Percentiles rank a stretch among this genome's conserved stretches.
These are phyloP conservation scores for Xerocomellus amylosporus DNA, from an alignment of 768 basidiomycete genomes.

Conservation along the genomic window DNA sequence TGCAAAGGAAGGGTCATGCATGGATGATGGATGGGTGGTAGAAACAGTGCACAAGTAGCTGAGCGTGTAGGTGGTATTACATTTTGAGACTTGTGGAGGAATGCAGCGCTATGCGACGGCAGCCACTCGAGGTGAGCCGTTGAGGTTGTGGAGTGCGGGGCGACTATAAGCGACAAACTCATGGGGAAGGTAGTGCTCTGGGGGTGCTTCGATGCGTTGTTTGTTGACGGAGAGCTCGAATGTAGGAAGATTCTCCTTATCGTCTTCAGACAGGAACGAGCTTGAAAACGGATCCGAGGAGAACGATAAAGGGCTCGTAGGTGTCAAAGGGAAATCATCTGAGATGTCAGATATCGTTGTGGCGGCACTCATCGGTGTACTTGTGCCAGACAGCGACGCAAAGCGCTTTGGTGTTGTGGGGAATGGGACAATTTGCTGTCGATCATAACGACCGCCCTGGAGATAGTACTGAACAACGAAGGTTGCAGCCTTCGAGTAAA, in stretches of 20 bases:
- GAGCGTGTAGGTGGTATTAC: conserved; percentile 65
- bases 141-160: conserved; percentile 74
- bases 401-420: conserved; percentile 60
- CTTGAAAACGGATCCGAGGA: conserved; percentile 50
- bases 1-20: conserved; percentile 62
- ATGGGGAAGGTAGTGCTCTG: conserved; percentile 77
- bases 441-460: conserved; percentile 73
- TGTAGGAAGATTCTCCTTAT: conserved; percentile 78
- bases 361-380: conserved; percentile 73
- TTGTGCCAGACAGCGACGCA: conserved; percentile 45
- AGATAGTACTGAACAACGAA: conserved; percentile 94
- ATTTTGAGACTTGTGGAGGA: conserved; percentile 64
- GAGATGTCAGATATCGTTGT: conserved; percentile 73
- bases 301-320: conserved; percentile 60
- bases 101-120: conserved; percentile 56
- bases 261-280: conserved; percentile 58
- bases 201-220: conserved; percentile 60
- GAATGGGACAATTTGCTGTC: conserved; percentile 44
- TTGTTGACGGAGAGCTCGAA: conserved; percentile 77
- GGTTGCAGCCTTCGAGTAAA: conserved; percentile 94
- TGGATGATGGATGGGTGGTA: conserved; percentile 65
- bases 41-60: conserved; percentile 62
- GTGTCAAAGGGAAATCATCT: conserved; percentile 83
- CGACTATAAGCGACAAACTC: conserved; percentile 80
- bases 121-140: conserved; percentile 52